Conservation (phyloP, 805 yeast genomes). For the Yarrowia yakushimensis region DNA sequence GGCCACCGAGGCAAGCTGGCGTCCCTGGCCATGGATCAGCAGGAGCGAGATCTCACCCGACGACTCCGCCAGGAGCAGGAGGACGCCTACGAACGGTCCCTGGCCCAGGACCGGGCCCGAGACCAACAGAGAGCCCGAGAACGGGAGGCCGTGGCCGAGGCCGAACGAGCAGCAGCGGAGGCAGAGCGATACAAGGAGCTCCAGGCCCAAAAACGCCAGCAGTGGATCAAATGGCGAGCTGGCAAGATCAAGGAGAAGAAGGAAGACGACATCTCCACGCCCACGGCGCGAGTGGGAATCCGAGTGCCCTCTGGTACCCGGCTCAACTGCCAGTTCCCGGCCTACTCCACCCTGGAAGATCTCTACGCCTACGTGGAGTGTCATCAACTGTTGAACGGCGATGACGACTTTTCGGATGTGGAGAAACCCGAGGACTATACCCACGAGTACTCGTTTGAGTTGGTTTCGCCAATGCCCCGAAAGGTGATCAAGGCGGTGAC, state of each 20-base stretch:
- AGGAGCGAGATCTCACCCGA: constrained; percentile 52
- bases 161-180: constrained; percentile 28
- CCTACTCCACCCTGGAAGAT: constrained; percentile 52
- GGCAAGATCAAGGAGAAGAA: constrained; percentile 21
- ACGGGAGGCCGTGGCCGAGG: constrained; percentile 31
- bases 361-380: constrained; percentile 70
- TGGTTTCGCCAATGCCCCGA: constrained; percentile 59
- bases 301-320: constrained; percentile 64
- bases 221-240: constrained; percentile 53
- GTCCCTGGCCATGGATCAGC: constrained; percentile 58
- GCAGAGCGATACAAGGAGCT: constrained; percentile 27
- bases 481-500: constrained; percentile 41
- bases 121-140: constrained; percentile 37
- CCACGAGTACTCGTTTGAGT: constrained; percentile 49
- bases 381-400: constrained; percentile 32
- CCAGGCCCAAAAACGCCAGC: constrained; percentile 28
- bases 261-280: constrained; percentile 32
- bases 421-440: constrained; percentile 42
- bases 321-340: constrained; percentile 47
- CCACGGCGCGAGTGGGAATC: constrained; percentile 62
- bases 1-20: constrained; percentile 42
- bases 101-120: constrained; percentile 61
- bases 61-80: constrained; percentile 72
- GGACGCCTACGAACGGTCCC: constrained; percentile 65
- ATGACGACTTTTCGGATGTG: constrained; percentile 30